These are phyloP conservation scores for Termitomyces sp. DNA, from an alignment of 768 basidiomycete species.

Conservation along the genomic window DNA sequence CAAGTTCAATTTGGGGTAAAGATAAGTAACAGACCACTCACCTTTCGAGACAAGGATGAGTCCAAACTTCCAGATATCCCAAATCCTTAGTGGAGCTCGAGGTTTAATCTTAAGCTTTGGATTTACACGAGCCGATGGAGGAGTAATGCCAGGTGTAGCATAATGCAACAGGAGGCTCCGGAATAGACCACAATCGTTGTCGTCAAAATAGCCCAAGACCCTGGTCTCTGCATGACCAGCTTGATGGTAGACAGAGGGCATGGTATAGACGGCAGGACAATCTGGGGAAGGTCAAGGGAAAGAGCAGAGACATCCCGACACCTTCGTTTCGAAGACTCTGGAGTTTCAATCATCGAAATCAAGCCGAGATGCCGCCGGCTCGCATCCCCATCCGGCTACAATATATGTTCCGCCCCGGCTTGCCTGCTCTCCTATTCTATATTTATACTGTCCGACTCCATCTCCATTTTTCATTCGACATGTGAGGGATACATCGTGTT, in stretches of 20 bases:
- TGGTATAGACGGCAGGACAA: not conserved
- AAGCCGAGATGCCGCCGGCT: slow-evolving; percentile 5
- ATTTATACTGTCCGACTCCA: not conserved
- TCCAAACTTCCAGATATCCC: slow-evolving; percentile 71
- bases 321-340: not conserved
- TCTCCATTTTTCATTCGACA: not conserved
- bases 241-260: slow-evolving; percentile 17
- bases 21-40: slow-evolving; percentile 15
- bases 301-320: slow-evolving; percentile 10
- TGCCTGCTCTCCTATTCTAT: slow-evolving; percentile 1
- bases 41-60: slow-evolving; percentile 64
- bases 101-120: slow-evolving; percentile 57
- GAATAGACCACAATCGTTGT: slow-evolving; percentile 18
- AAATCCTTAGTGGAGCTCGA: slow-evolving; percentile 49
- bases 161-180: slow-evolving; percentile 43
- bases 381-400: not conserved
- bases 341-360: not conserved
- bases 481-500: not conserved
- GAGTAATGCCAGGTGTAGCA: slow-evolving; percentile 60
- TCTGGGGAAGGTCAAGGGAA: slow-evolving; percentile 1
- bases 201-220: slow-evolving; percentile 4
- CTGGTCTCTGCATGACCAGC: slow-evolving; percentile 8
- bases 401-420: not conserved
- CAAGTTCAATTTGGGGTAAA: not conserved
- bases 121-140: slow-evolving; percentile 70